Evolutionary conservation across 2,329 filamentous ascomycete species (phyloP).

Genomic region (Huntiella omanensis): DNA sequence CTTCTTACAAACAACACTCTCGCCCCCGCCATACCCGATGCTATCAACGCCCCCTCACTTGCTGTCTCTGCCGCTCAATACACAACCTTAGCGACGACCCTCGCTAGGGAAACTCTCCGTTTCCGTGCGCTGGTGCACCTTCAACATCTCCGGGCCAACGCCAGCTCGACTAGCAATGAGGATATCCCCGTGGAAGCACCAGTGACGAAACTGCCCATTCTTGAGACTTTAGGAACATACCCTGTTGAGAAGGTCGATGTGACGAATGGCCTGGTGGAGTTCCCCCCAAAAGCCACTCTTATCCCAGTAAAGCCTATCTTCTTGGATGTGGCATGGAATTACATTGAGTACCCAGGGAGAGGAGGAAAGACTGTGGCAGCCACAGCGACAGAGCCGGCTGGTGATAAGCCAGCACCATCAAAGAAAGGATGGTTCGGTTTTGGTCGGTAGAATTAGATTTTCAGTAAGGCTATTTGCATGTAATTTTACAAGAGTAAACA

Average conservation of each 20-base stretch:
- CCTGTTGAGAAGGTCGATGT: constrained; percentile 49
- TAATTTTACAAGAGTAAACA: background rate
- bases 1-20: constrained; percentile 46
- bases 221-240: constrained; percentile 61
- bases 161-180: constrained; percentile 23
- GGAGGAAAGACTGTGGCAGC: constrained; percentile 12
- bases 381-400: constrained; percentile 15
- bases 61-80: constrained; percentile 42
- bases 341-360: constrained; percentile 73
- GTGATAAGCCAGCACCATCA: constrained; percentile 25
- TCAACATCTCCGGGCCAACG: constrained; percentile 39
- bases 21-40: constrained; percentile 47
- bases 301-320: constrained; percentile 91
- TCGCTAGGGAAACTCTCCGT: constrained; percentile 57
- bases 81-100: constrained; percentile 37
- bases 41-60: constrained; percentile 43
- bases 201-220: constrained; percentile 32
- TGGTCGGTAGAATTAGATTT: constrained; percentile 23
- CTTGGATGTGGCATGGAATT: constrained; percentile 94
- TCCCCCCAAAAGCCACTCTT: constrained; percentile 59
- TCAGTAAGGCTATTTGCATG: background rate
- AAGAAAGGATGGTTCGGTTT: constrained; percentile 70
- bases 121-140: constrained; percentile 76
- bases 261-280: constrained; percentile 55
- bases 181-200: constrained; percentile 11